These are phyloP conservation scores for Emericellopsis atlantica DNA, from an alignment of 2,329 filamentous ascomycete species.

Conservation along the genomic window DNA sequence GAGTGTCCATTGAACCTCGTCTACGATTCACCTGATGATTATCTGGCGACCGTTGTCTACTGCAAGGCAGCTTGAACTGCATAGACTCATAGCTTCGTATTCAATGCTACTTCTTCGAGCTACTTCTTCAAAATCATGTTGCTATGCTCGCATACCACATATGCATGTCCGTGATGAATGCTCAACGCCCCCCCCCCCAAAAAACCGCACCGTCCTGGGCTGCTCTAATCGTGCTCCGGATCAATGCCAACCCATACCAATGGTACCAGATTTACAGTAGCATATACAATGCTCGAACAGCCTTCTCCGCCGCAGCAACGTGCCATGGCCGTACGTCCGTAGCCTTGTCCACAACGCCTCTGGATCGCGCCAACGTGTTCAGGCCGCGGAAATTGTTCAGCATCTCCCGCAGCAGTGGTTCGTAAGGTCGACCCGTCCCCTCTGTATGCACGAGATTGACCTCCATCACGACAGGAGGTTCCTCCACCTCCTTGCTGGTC, in stretches of 20 bases:
- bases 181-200: too few species aligned
- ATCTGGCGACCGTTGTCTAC: too few species aligned
- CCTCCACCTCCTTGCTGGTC: conserved; percentile 39
- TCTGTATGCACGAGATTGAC: conserved; percentile 51
- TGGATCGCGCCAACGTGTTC: conserved; percentile 54
- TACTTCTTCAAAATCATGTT: too few species aligned
- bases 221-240: too few species aligned
- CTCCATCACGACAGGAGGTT: conserved; percentile 48
- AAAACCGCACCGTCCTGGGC: too few species aligned
- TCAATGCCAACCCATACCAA: neutral
- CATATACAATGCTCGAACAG: conserved; percentile 50
- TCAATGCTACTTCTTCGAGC: too few species aligned
- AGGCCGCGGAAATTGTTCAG: conserved; percentile 56
- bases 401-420: conserved; percentile 58
- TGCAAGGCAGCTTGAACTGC: too few species aligned
- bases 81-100: too few species aligned
- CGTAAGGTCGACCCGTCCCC: conserved; percentile 37
- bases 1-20: too few species aligned
- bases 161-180: too few species aligned
- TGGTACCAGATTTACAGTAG: conserved; percentile 36
- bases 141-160: too few species aligned
- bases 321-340: conserved; percentile 65
- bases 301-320: conserved; percentile 58
- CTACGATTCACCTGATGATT: too few species aligned
- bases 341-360: conserved; percentile 47